Evolutionary conservation across 2,329 filamentous ascomycete genomes (phyloP), one percentile per base, ranked within the genome.

Genomic region (Dothistroma septosporum): DNA sequence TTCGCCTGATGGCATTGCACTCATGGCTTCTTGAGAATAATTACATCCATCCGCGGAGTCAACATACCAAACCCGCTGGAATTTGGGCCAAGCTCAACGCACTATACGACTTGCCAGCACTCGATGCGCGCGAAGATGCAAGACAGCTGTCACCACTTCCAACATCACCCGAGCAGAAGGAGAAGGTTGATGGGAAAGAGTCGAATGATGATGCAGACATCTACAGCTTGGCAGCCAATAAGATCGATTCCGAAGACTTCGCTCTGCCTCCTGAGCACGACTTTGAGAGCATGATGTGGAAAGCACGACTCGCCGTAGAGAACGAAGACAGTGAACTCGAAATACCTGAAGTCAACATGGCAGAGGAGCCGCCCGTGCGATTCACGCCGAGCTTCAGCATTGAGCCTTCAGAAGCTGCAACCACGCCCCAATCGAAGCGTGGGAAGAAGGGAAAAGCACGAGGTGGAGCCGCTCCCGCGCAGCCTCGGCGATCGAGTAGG

Each of bases 71-170:
- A 61, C 94, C 96, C 67, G 88, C 90, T 0, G 89, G 90, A 46
- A 96, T 99, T 65, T 97, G 94, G 93, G 82, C 84, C 68, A 97
- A 97, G 76, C 82, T 99, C 11, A 79, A 83, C 33, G 86, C 86
- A 35, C 85, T 94, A 64, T 99, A 96, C 78, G 91, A 96, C 75
- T 83, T 97, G 32, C 85, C 89, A 53, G 84, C 88, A 46, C 87
- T 97, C 61, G 91, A 97, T 75, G 91, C 96, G 73, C 86, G 92
- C 69, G 93, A 87, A 74, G 80, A 85, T 62, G 79, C 83, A 81
- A 64, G 82, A 62, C 80, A 83, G 33, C 85, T 88, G 35, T 55
- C 53, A 2, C 53, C 58, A 1, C 22, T 55, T 11, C 7, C 32
- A 12, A 56, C 53, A 8, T 24, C 32, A 2, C 49, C 28, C 1